Conservation (phyloP, 2,329 filamentous ascomycete species). For the Verruconis gallopava region DNA sequence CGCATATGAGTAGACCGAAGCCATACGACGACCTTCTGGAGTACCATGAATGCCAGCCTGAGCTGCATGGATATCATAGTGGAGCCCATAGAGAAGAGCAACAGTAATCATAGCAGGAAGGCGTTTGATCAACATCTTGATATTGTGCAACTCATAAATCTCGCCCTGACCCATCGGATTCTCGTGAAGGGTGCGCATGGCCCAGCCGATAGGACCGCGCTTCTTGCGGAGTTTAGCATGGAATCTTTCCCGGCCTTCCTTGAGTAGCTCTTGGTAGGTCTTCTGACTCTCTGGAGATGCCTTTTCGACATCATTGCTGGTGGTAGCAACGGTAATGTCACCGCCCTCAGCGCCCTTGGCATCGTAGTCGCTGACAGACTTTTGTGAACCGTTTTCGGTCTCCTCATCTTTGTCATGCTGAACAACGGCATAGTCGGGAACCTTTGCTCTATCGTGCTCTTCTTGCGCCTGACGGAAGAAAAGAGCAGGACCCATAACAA, state of each 20-base stretch:
- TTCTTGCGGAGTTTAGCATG: slow-evolving; percentile 50
- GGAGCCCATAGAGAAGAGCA: slow-evolving; percentile 57
- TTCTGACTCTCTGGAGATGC: no score
- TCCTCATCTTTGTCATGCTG: slow-evolving; percentile 22
- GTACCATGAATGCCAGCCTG: slow-evolving; percentile 59
- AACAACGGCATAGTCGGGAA: slow-evolving; percentile 18
- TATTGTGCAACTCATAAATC: slow-evolving; percentile 62
- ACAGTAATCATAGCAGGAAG: slow-evolving; percentile 54
- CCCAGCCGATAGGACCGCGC: slow-evolving; percentile 64
- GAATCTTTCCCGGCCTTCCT: slow-evolving; percentile 42
- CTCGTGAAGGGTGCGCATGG: slow-evolving; percentile 62
- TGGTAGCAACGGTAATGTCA: slow-evolving; percentile 27
- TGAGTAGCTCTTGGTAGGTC: slow-evolving; percentile 50
- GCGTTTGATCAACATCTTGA: slow-evolving; percentile 49
- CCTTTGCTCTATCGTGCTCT: slow-evolving; percentile 16
- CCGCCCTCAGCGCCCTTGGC: slow-evolving; percentile 3
- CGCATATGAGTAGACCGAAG: slow-evolving; percentile 43
- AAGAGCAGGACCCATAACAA: slow-evolving; percentile 41
- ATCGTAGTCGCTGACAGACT: neutral
- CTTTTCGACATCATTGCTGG: no score
- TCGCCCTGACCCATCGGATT: slow-evolving; percentile 61
- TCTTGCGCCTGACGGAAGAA: slow-evolving; percentile 16
- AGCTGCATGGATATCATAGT: slow-evolving; percentile 73
- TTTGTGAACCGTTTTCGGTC: slow-evolving; percentile 22
- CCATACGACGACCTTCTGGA: slow-evolving; percentile 60